Base-by-base conservation (phyloP, 139 green algal genomes). In the Yamagishiella unicocca region DNA sequence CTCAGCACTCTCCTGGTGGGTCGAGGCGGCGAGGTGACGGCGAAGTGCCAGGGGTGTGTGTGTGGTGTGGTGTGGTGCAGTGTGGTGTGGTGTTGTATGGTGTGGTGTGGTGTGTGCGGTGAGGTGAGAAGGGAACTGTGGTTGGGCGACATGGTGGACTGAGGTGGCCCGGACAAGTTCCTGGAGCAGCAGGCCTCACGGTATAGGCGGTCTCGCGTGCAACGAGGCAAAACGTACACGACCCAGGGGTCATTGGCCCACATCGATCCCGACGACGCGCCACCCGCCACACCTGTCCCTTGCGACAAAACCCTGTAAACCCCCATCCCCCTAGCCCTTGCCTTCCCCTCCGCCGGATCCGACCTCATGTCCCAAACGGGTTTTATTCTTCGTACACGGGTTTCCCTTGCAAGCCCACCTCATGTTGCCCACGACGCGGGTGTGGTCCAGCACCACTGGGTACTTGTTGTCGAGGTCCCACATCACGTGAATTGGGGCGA, bases 381-480 rank as follows among this genome's bases (percentile, higher is more conserved):
- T n/a, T n/a, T n/a, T n/a, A n/a, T n/a, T n/a, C n/a, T n/a, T 67
- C 58, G 19, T n/a, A n/a, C n/a, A n/a, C n/a, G n/a, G n/a, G n/a
- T n/a, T n/a, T n/a, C n/a, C n/a, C n/a, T n/a, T n/a, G n/a, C 29
- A 67, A 9, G 64, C 70, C 40, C 70, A 80, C 72, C 72, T 61
- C 27, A 80, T 29, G 37, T 54, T 40, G 6, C 25, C 42, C 43
- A 80, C 72, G 27, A 80, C 43, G 43, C 42, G 3, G 12, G 6
- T 4, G 72, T 80, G 43, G 43, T 80, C 72, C 42, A 80, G 72
- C 72, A 61, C 43, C 8, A 80, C 8, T 2, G 72, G 72, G 29
- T 80, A 80, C 72, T 80, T 80, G 72, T 80, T 80, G 72, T 80
- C 72, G 42, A 80, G 43, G 43, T 80, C 72, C 72, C 72, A 80